Conservation (phyloP, 2,329 filamentous ascomycete species). For the Colletotrichum sp. region DNA sequence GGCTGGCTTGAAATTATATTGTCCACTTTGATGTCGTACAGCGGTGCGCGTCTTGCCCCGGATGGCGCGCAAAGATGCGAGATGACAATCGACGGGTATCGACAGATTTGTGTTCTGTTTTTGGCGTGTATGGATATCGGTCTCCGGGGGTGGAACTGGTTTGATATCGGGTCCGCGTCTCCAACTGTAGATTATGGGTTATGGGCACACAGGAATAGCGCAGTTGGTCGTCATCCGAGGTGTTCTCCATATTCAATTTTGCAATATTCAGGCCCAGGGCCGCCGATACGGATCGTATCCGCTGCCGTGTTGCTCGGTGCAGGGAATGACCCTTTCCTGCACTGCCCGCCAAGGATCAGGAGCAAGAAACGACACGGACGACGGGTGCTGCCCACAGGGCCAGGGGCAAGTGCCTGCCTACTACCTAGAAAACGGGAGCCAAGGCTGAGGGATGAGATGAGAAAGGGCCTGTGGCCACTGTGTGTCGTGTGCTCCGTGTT, state of each 20-base stretch:
- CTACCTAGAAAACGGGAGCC: background rate
- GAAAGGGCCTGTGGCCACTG: background rate
- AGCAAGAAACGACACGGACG: background rate
- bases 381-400: background rate
- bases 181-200: background rate
- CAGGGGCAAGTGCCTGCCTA: background rate
- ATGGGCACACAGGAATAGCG: background rate
- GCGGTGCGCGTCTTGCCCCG: background rate
- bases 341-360: conserved; percentile 11
- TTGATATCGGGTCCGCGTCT: background rate
- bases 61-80: background rate
- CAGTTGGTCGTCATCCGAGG: background rate
- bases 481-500: background rate
- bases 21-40: conserved; percentile 2
- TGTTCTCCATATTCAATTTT: background rate
- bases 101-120: background rate
- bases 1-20: background rate
- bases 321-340: conserved; percentile 3
- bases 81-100: conserved; percentile 11
- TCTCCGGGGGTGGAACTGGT: background rate
- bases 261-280: background rate
- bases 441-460: conserved; percentile 2
- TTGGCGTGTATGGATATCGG: background rate
- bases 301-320: background rate
- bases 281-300: background rate